Percentiles rank a stretch among this genome's conserved stretches.
These are phyloP conservation scores for Coniochaeta hoffmannii DNA, from an alignment of 2,329 filamentous ascomycete genomes.

Conservation along the genomic window DNA sequence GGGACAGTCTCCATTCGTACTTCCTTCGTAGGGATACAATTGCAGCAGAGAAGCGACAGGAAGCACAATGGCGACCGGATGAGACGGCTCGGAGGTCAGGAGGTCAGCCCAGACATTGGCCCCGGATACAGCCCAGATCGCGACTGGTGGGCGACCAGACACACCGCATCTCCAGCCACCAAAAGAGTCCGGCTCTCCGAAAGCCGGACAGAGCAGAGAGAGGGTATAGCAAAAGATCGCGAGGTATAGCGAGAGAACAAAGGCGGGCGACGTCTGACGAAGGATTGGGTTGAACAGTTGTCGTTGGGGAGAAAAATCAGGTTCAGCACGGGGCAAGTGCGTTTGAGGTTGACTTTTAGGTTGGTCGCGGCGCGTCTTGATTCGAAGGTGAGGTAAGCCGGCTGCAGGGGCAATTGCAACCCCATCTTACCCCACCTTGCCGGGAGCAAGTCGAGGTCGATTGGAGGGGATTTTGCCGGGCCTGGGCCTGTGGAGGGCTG, in stretches of 20 bases:
- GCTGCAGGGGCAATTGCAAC: conserved; percentile 10
- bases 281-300: conserved; percentile 13
- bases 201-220: background rate
- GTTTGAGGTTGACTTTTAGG: conserved; percentile 35
- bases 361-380: conserved; percentile 17
- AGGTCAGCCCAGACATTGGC: background rate
- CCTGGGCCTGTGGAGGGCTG: conserved; percentile 7
- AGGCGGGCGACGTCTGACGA: conserved; percentile 7
- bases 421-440: background rate
- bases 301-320: conserved; percentile 22
- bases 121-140: background rate
- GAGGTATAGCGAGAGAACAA: conserved; percentile 7
- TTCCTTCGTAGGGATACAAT: too few species aligned
- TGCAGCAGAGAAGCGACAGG: too few species aligned
- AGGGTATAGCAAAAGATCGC: background rate
- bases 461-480: conserved; percentile 2
- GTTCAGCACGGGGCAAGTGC: conserved; percentile 20
- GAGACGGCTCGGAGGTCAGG: background rate
- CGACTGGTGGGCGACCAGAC: background rate
- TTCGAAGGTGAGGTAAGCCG: conserved; percentile 20
- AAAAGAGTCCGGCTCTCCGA: background rate
- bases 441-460: background rate
- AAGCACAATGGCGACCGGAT: background rate
- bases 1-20: background rate
- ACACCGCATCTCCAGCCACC: background rate